Conservation (phyloP, 805 yeast species). For the Metschnikowia amazonensis region DNA sequence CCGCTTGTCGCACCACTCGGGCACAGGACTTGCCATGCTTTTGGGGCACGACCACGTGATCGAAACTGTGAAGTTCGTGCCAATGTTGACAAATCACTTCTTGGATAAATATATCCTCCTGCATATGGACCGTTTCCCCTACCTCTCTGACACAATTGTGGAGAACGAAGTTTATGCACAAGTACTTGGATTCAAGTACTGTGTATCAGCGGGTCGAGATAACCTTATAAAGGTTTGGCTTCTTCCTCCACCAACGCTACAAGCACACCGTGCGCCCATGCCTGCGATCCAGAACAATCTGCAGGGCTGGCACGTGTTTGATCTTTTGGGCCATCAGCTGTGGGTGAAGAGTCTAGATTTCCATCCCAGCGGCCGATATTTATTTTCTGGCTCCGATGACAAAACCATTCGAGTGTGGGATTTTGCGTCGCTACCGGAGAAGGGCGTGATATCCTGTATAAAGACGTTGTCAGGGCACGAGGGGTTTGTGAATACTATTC, state of each 20-base stretch:
- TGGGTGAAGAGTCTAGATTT: conserved; percentile 74
- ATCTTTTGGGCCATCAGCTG: conserved; percentile 71
- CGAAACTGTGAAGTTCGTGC: conserved; percentile 68
- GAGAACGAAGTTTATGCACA: conserved; percentile 26
- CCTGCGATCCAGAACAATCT: conserved; percentile 51
- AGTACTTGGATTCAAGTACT: conserved; percentile 59
- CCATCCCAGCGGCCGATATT: conserved; percentile 72
- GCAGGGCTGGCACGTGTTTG: conserved; percentile 55
- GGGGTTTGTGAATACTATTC: conserved; percentile 68
- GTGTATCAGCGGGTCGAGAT: conserved; percentile 79
- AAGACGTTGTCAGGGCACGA: conserved; percentile 58
- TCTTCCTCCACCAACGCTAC: conserved; percentile 60
- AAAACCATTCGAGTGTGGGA: conserved; percentile 78
- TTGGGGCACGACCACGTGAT: conserved; percentile 82
- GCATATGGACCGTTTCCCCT: conserved; percentile 28
- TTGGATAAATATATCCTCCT: conserved; percentile 44
- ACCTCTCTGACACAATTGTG: conserved; percentile 30
- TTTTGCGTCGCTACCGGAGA: conserved; percentile 35
- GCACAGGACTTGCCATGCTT: conserved; percentile 63
- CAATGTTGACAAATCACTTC: conserved; percentile 43
- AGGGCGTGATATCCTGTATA: conserved; percentile 43
- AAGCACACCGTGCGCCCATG: conserved; percentile 52
- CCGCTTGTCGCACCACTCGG: conserved; percentile 63
- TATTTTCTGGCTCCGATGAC: conserved; percentile 78
- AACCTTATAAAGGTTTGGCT: conserved; percentile 72